Evolutionary conservation across 108 stramenopile genomes (phyloP).

Genomic region (Stephanodiscus triporus): DNA sequence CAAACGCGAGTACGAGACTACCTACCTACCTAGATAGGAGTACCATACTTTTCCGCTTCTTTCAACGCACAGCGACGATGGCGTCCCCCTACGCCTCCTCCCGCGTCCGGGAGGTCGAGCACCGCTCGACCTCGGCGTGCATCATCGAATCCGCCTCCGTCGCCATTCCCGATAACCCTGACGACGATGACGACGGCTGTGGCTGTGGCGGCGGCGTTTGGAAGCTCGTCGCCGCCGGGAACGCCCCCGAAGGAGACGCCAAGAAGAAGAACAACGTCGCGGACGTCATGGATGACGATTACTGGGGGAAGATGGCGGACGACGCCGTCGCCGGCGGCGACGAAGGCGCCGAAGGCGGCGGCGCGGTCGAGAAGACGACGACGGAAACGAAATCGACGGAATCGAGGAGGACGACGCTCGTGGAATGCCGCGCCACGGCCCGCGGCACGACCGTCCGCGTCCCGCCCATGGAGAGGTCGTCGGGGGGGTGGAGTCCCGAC

Average conservation of each 20-base stretch:
- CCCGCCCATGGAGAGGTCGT: slow-evolving; percentile 41
- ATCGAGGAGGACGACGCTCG: neutral
- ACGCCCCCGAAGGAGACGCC: neutral
- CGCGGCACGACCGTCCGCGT: slow-evolving; percentile 38
- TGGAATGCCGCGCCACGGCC: slow-evolving; percentile 25
- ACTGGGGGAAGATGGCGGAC: neutral
- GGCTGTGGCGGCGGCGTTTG: slow-evolving; percentile 9
- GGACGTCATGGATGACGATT: neutral
- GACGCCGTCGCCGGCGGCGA: neutral
- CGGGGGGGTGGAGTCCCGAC: slow-evolving; percentile 50
- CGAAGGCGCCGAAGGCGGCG: neutral
- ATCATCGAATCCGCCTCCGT: slow-evolving; percentile 17
- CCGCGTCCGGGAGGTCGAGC: slow-evolving; percentile 46
- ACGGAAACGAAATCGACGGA: neutral
- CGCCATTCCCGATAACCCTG: slow-evolving; percentile 16
- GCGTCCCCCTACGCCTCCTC: slow-evolving; percentile 37
- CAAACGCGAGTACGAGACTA: too few species aligned
- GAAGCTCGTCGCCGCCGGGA: neutral
- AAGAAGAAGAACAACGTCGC: slow-evolving; percentile 14
- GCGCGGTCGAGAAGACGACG: neutral
- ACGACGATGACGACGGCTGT: neutral
- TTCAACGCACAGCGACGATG: too few species aligned
- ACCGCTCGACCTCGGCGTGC: slow-evolving; percentile 45
- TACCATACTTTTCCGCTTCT: too few species aligned
- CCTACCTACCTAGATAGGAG: too few species aligned